Base-by-base conservation (phyloP, 495 filamentous ascomycete species). In the Talaromyces thailandensis region DNA sequence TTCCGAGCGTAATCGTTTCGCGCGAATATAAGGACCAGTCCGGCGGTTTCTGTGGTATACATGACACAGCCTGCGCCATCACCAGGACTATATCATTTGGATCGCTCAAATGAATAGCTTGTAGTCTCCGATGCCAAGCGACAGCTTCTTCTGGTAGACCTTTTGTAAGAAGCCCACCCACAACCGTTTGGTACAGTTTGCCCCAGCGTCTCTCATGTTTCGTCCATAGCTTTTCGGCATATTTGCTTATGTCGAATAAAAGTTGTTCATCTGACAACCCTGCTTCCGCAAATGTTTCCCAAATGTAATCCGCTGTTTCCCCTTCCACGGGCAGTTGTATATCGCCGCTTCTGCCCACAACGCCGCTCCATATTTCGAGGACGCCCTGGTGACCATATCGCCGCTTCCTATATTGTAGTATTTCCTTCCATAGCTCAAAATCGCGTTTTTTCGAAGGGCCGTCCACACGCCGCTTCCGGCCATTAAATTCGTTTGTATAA, bases 341-440 rank as follows among this genome's bases (percentile, higher is more conserved):
- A 0, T 64, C 71, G 40, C 68, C 72, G 26, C 84, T 62, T 21
- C 79, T 75, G 11, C 70, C 64, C 24, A 79, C 78, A 62, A 92
- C 72, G 3, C 80, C 84, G 58, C 79, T 71, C 84, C 86, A 94
- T 40, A 92, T 86, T 40, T 76, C 75, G 16, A 75, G 32, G 3
- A 85, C 81, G 0, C 89, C 89, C 18, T 73, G 63, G 25, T 79
- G 67, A 2, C 87, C 87, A 71, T 89, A 77, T 50, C 80, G 74
- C 12, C 87, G 81, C 64, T 82, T 78, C 37, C 84, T 55, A 65
- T 83, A 86, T 32, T 81, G 76, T 21, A 92, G 73, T 25, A 91
- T 73, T 62, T 84, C 81, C 16, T 81, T 75, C 89, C 89, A 92
- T 11, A 91, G 73, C 14, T 74, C 68, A 60, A 85, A 78, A 66